These are phyloP conservation scores for Marsdenia floribunda DNA, from an alignment of 257 asterid genomes.

Conservation along the genomic window DNA sequence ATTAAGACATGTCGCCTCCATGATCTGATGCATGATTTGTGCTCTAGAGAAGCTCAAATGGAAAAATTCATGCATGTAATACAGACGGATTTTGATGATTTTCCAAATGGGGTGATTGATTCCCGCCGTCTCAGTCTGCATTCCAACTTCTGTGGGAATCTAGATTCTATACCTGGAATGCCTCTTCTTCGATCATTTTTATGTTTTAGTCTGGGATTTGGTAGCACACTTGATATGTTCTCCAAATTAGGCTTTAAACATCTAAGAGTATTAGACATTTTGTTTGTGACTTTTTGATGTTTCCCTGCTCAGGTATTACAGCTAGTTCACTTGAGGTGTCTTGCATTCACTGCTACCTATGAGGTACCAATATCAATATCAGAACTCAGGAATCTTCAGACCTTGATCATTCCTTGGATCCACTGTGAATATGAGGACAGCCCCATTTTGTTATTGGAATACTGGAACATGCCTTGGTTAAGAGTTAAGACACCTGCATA, in stretches of 20 bases:
- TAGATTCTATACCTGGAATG: conserved; percentile 10
- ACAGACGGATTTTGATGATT: not conserved
- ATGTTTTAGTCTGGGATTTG: not conserved
- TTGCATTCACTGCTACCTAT: conserved; percentile 22
- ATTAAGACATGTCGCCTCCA: conserved; percentile 29
- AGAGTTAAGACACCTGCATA: too few relatives aligned
- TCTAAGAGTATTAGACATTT: conserved; percentile 31
- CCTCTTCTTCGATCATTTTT: conserved; percentile 1
- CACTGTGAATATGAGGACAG: not conserved
- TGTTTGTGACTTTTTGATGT: conserved; percentile 14
- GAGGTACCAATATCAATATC: conserved; percentile 16
- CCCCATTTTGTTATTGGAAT: conserved; percentile 14
- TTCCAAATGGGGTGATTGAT: not conserved
- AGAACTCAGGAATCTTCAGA: conserved; percentile 23
- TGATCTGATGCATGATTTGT: conserved; percentile 27
- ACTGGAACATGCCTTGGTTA: too few relatives aligned
- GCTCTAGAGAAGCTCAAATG: conserved; percentile 30
- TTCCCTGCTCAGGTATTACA: conserved; percentile 21
- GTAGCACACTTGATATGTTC: not conserved
- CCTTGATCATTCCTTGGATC: conserved; percentile 23
- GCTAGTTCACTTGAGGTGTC: conserved; percentile 27
- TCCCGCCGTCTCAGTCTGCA: conserved; percentile 19
- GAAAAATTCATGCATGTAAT: conserved; percentile 22
- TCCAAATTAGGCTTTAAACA: conserved; percentile 14
- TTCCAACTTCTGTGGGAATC: conserved; percentile 10